A percentile compares a stretch with the other conserved stretches of the same genome.
phyloP scores from a whole-genome alignment of 2,329 filamentous ascomycete species.

The Trichoderma sp. region DNA sequence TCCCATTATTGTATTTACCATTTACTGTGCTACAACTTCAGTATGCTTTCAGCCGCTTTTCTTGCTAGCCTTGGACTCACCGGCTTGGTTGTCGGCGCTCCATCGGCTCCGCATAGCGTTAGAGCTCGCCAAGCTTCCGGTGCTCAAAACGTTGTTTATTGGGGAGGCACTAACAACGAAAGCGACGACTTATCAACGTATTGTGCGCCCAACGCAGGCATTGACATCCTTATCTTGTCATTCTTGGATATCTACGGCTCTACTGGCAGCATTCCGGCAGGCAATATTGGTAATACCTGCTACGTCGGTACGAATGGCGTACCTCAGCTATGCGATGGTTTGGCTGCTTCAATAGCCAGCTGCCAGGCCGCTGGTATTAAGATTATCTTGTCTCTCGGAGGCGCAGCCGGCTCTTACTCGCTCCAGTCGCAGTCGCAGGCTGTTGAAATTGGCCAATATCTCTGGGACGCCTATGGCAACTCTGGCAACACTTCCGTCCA shows the following conservation, averaged over 20 bases:
- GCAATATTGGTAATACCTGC: constrained; percentile 44
- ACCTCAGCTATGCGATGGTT: constrained; percentile 37
- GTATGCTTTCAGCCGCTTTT: neutral
- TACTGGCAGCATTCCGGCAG: constrained; percentile 41
- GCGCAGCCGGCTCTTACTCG: constrained; percentile 41
- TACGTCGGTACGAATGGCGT: constrained; percentile 31
- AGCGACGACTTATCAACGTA: constrained; percentile 42
- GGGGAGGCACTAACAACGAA: constrained; percentile 36
- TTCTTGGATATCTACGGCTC: constrained; percentile 45
- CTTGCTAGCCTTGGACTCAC: constrained; percentile 11
- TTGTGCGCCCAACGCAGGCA: constrained; percentile 41
- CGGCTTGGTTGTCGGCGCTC: constrained; percentile 21
- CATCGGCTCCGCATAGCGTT: neutral
- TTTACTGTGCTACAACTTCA: neutral
- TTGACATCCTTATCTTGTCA: constrained; percentile 46
- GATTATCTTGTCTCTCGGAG: constrained; percentile 49
- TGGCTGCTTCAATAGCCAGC: constrained; percentile 44
- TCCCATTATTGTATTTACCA: neutral
- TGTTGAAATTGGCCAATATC: constrained; percentile 27
- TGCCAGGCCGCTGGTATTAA: constrained; percentile 48
- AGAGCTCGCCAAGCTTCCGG: constrained; percentile 28
- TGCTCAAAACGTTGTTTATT: constrained; percentile 38
- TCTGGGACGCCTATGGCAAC: constrained; percentile 48
- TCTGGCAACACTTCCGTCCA: constrained; percentile 36
- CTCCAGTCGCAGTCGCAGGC: constrained; percentile 31